Conservation (phyloP, 768 basidiomycete genomes). For the Mycena belliarum region DNA sequence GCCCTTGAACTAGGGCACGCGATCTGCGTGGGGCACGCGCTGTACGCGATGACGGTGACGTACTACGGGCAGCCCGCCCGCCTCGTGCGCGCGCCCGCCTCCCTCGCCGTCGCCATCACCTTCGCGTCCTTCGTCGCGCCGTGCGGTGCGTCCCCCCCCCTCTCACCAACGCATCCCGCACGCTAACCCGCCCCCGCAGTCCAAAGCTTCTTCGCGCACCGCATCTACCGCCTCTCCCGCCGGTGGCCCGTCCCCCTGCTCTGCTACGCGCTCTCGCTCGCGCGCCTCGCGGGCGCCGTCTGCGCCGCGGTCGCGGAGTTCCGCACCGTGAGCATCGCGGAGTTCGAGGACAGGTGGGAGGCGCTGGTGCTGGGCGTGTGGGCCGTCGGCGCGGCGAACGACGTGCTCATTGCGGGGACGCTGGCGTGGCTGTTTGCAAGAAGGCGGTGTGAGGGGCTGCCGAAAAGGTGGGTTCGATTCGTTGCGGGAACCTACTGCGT, state of each 20-base stretch:
- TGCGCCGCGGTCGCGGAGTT: background rate
- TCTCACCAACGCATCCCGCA: background rate
- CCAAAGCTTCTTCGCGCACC: background rate
- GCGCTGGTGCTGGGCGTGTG: background rate
- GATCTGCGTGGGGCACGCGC: background rate
- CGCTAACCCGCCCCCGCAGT: background rate
- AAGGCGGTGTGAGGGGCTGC: background rate
- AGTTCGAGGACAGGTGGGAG: background rate
- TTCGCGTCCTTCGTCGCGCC: background rate
- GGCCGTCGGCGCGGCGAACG: background rate
- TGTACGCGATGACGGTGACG: background rate
- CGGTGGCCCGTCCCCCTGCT: background rate
- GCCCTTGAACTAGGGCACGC: constrained; percentile 1
- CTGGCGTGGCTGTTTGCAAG: background rate
- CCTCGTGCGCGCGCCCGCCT: background rate
- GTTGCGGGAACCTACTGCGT: background rate
- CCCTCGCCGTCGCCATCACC: background rate
- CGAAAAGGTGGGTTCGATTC: background rate
- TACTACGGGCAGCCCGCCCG: background rate
- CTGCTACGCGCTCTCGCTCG: background rate
- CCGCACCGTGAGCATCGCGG: background rate
- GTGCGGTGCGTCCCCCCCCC: background rate
- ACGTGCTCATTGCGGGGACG: background rate
- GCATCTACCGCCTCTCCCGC: background rate
- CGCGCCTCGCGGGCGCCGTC: background rate